Evolutionary conservation across 2,329 filamentous ascomycete species (phyloP).

Genomic region (Colletotrichum nymphaeae): DNA sequence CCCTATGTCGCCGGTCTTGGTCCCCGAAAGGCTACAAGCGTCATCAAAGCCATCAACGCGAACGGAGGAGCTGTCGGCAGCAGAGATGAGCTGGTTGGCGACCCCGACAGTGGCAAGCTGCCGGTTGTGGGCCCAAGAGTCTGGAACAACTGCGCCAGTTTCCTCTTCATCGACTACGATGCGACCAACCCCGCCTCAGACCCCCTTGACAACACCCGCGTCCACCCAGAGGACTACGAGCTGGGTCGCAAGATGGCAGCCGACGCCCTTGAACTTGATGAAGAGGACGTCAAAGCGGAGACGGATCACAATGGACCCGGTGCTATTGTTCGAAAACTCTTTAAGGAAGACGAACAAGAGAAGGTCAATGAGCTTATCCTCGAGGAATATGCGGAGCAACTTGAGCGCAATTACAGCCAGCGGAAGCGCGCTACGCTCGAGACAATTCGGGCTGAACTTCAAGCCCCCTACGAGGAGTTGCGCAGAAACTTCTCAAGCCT

Average conservation of each 20-base stretch:
- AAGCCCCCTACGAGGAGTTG: constrained; percentile 93
- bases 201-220: constrained; percentile 94
- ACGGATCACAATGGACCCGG: constrained; percentile 89
- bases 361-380: constrained; percentile 96
- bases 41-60: constrained; percentile 82
- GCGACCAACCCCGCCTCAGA: constrained; percentile 84
- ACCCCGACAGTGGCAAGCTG: constrained; percentile 81
- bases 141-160: constrained; percentile 97
- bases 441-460: constrained; percentile 93
- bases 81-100: constrained; percentile 88
- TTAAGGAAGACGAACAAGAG: constrained; percentile 92
- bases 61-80: constrained; percentile 89
- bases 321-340: constrained; percentile 93
- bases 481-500: constrained; percentile 81
- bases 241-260: constrained; percentile 98
- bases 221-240: constrained; percentile 98
- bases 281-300: constrained; percentile 97
- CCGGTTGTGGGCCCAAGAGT: constrained; percentile 89
- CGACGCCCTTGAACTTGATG: constrained; percentile 94
- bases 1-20: constrained; percentile 93
- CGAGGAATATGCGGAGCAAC: constrained; percentile 96
- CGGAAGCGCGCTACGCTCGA: constrained; percentile 95
- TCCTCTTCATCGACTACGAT: constrained; percentile 91
- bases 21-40: constrained; percentile 86
- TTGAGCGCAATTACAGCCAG: constrained; percentile 92